Conservation (phyloP, 2,329 filamentous ascomycete genomes). For the Colletotrichum tanaceti region DNA sequence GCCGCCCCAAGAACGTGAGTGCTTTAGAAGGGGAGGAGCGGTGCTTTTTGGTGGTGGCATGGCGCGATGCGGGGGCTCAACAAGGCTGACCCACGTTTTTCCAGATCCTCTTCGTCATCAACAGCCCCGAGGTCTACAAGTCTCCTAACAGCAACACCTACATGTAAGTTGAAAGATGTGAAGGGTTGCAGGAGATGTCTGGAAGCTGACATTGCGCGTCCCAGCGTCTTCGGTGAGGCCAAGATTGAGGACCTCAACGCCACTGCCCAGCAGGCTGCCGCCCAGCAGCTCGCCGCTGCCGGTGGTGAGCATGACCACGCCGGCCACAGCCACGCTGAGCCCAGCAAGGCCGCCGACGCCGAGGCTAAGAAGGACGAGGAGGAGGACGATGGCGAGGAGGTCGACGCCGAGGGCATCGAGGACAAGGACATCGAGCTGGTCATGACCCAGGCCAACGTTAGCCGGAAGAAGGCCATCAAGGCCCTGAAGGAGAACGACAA, state of each 20-base stretch:
- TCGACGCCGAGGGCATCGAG: constrained; percentile 93
- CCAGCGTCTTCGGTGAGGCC: constrained; percentile 95
- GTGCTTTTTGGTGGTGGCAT: constrained; percentile 6
- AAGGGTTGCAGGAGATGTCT: neutral
- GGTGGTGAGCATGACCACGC: constrained; percentile 73
- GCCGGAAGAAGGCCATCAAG: constrained; percentile 98
- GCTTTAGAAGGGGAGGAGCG: neutral
- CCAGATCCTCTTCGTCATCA: constrained; percentile 99
- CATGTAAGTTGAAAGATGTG: constrained; percentile 76
- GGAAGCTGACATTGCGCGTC: constrained; percentile 16
- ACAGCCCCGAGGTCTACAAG: constrained; percentile 99
- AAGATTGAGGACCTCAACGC: constrained; percentile 99
- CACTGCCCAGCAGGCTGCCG: constrained; percentile 93
- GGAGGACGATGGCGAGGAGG: constrained; percentile 95
- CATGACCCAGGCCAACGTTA: constrained; percentile 97
- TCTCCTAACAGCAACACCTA: constrained; percentile 99
- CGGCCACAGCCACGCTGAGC: constrained; percentile 78
- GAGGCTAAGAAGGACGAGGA: constrained; percentile 81
- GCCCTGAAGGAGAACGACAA: constrained; percentile 99
- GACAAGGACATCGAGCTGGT: constrained; percentile 99
- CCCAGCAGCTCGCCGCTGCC: constrained; percentile 90
- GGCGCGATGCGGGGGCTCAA: constrained; percentile 19
- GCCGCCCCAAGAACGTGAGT: constrained; percentile 98
- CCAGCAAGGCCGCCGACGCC: constrained; percentile 69
- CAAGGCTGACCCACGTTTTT: constrained; percentile 40